phyloP scores from a whole-genome alignment of 768 basidiomycete species.

The Paxillus involutus region DNA sequence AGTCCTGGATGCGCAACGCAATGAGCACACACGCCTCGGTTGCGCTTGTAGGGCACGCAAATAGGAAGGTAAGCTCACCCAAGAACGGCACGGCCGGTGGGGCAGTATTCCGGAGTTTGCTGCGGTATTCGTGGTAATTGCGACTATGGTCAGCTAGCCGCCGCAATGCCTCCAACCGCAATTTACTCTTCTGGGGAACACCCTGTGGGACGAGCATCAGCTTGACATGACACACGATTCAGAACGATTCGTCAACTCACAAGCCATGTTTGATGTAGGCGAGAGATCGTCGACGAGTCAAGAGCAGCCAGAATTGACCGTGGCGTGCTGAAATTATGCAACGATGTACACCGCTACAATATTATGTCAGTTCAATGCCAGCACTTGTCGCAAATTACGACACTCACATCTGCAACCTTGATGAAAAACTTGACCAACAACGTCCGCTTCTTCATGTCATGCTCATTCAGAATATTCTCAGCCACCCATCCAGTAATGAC shows the following conservation, averaged over 20 bases:
- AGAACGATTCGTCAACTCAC: conserved; percentile 46
- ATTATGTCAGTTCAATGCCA: conserved; percentile 7
- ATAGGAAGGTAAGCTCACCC: conserved; percentile 44
- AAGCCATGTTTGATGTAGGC: conserved; percentile 91
- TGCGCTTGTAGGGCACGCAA: background rate
- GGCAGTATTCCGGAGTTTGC: conserved; percentile 79
- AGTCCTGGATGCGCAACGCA: conserved; percentile 49
- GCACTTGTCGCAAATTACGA: conserved; percentile 4
- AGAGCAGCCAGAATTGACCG: conserved; percentile 92
- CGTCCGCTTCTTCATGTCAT: conserved; percentile 83
- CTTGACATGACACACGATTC: background rate
- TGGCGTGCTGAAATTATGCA: conserved; percentile 91
- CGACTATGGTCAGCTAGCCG: conserved; percentile 88
- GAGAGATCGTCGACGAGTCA: conserved; percentile 92
- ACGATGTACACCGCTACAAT: conserved; percentile 71
- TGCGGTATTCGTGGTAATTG: conserved; percentile 90
- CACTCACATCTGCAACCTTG: conserved; percentile 85
- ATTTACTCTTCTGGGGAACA: conserved; percentile 80
- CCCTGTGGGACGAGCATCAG: conserved; percentile 47
- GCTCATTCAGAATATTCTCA: conserved; percentile 89
- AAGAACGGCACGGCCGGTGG: conserved; percentile 96
- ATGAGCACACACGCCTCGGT: conserved; percentile 5
- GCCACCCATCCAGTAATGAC: conserved; percentile 95
- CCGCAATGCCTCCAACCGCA: conserved; percentile 75
- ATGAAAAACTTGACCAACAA: conserved; percentile 85